phyloP scores from a whole-genome alignment of 805 yeast species.

The Tetrapisispora arboricola region DNA sequence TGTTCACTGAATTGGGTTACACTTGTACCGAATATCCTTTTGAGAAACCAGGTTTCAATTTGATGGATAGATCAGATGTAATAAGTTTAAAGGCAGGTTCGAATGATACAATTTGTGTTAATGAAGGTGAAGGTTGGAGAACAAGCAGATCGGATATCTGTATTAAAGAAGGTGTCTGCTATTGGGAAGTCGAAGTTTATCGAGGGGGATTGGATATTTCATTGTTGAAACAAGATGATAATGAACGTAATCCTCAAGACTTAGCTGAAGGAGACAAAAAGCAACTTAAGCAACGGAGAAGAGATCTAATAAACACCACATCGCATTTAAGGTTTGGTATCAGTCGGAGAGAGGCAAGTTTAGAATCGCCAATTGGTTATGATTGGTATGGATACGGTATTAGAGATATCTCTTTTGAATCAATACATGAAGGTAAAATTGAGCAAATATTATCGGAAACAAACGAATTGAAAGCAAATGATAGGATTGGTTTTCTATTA shows the following conservation, averaged over 20 bases:
- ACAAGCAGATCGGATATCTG: constrained; percentile 65
- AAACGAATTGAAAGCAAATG: constrained; percentile 59
- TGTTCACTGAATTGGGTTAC: constrained; percentile 47
- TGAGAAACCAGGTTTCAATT: constrained; percentile 18
- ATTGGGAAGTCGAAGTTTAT: constrained; percentile 62
- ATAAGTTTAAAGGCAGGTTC: constrained; percentile 33
- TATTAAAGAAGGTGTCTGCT: constrained; percentile 68
- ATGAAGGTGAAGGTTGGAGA: constrained; percentile 69
- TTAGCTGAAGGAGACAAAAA: background rate
- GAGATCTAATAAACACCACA: constrained; percentile 23
- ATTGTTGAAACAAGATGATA: constrained; percentile 1
- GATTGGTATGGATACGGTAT: constrained; percentile 92
- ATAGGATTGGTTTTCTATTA: constrained; percentile 69
- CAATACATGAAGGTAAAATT: constrained; percentile 42
- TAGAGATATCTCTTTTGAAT: constrained; percentile 67
- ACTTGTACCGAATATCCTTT: constrained; percentile 70
- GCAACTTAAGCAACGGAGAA: constrained; percentile 8
- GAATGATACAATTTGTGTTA: constrained; percentile 32
- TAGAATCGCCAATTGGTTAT: constrained; percentile 93
- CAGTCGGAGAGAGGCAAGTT: constrained; percentile 72
- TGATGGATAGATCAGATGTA: constrained; percentile 54
- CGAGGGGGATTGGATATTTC: constrained; percentile 21
- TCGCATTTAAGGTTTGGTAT: constrained; percentile 75
- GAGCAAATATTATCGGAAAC: constrained; percentile 34
- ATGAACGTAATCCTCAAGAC: background rate